Base-by-base conservation (phyloP, 148 eudicot genomes). In the Rhododendron vialii region DNA sequence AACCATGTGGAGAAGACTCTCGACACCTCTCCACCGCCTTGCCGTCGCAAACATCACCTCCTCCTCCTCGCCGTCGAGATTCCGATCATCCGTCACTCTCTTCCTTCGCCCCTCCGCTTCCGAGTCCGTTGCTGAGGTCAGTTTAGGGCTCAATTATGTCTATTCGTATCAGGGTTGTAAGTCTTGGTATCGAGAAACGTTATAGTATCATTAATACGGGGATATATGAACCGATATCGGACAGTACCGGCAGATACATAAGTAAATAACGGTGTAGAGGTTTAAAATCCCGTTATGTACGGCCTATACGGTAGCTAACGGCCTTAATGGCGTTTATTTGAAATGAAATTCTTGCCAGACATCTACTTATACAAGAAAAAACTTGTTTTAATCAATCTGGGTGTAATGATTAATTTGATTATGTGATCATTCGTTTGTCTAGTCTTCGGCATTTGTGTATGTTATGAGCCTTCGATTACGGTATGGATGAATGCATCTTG, bases 1-100 rank as follows among this genome's bases (percentile, higher is more conserved):
- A 74, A 33, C 78, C 78, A 74, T 74, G 78, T 74, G 78, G 78
- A 74, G 78, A 74, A 74, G 78, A 74, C 78, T 74, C 78, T 74
- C 78, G 5, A 35, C 78, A 2, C 78, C 35, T 35, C 78, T 74
- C 43, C 41, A 74, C 45, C 78, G 47, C 78, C 41, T 74, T 47
- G 76, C 76, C 22, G 41, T 2, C 7, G 76, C 36, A 7, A 33
- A 13, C 43, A 35, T 15, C 30, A 24, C 26, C 24, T 3, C 78
- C 14, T 36, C 79, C 22, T 48, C 79, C 10, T 36, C 79, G 79
- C 79, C 79, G 43, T 36, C n/a, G 47, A 17, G n/a, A 22, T 75
- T 75, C 45, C 79, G 79, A 18, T 17, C 79, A 18, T 36, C 79
- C 24, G 24, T 38, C 79, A 5, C 43, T 5, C 79, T 75, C 48